phyloP scores from a whole-genome alignment of 2,329 filamentous ascomycete species.

The Neofusicoccum cordaticola region DNA sequence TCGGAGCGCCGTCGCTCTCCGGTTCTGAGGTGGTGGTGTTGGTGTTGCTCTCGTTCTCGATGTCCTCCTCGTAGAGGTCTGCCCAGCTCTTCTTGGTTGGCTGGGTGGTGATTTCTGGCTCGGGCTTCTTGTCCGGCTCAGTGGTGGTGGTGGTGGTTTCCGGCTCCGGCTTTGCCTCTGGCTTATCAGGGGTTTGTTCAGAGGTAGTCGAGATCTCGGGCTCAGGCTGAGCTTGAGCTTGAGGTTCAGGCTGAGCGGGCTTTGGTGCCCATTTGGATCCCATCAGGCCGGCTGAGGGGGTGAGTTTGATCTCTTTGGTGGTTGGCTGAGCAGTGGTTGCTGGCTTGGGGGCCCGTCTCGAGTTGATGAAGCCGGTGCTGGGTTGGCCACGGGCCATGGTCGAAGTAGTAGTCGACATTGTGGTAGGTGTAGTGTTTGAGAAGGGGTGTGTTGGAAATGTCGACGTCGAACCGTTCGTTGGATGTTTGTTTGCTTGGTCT shows the following conservation, averaged over 20 bases:
- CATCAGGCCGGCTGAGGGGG: not conserved
- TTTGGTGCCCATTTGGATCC: not conserved
- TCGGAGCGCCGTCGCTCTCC: not conserved
- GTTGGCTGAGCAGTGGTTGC: not conserved
- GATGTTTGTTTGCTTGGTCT: too few species aligned
- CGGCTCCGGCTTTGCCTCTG: too few species aligned
- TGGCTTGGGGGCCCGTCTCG: not conserved
- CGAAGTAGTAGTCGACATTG: too few species aligned
- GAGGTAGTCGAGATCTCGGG: too few species aligned
- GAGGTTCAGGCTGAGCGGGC: too few species aligned
- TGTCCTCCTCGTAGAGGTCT: not conserved
- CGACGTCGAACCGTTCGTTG: too few species aligned
- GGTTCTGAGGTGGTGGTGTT: not conserved
- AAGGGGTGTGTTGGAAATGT: too few species aligned
- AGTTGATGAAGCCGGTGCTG: not conserved
- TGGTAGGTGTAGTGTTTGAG: too few species aligned
- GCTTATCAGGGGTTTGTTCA: too few species aligned
- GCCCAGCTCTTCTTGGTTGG: not conserved
- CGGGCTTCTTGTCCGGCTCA: not conserved
- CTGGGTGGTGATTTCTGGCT: not conserved
- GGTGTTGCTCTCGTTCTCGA: not conserved
- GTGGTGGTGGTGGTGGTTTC: not conserved
- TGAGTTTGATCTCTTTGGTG: not conserved
- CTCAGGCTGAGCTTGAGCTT: too few species aligned
- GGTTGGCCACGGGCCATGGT: slow-evolving; percentile 4